Evolutionary conservation across 768 basidiomycete genomes (phyloP).

Genomic region (Hericium erinaceus): DNA sequence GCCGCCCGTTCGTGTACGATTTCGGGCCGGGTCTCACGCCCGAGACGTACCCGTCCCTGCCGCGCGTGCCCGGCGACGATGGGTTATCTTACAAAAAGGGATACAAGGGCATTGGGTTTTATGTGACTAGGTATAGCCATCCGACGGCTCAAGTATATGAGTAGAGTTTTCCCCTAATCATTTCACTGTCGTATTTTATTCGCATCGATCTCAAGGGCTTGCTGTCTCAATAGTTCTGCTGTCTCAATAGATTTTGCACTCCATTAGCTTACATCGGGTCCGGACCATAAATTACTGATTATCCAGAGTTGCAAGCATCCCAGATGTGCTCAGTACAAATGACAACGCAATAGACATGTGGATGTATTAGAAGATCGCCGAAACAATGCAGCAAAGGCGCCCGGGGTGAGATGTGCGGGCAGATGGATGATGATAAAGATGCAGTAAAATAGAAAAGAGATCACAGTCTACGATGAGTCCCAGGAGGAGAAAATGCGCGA

Average conservation of each 20-base stretch:
- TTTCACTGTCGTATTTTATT: no score
- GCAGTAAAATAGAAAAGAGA: slow-evolving; percentile 8
- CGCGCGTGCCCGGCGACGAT: slow-evolving; percentile 17
- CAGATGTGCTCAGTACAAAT: slow-evolving; percentile 1
- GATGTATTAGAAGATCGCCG: not conserved
- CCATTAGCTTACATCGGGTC: no score
- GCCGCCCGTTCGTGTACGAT: slow-evolving; percentile 69
- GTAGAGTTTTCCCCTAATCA: not conserved
- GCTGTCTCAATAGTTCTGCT: no score
- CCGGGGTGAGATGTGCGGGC: not conserved
- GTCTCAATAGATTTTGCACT: no score
- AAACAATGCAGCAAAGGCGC: slow-evolving; percentile 3
- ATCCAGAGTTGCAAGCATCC: not conserved
- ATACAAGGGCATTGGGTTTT: slow-evolving; percentile 34
- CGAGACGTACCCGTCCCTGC: slow-evolving; percentile 41
- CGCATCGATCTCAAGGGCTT: no score
- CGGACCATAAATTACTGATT: not conserved
- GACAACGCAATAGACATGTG: not conserved
- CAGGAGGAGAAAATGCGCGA: slow-evolving; percentile 9
- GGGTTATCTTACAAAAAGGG: slow-evolving; percentile 27
- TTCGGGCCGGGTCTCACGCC: slow-evolving; percentile 57
- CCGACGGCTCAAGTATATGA: not conserved
- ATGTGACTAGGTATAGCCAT: slow-evolving; percentile 40
- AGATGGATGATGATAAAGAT: slow-evolving; percentile 13
- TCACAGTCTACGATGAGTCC: slow-evolving; percentile 11